Percentiles rank a stretch among this genome's conserved stretches.
Evolutionary conservation across 306 rosid species (phyloP).

Genomic region (Ormosia emarginata): DNA sequence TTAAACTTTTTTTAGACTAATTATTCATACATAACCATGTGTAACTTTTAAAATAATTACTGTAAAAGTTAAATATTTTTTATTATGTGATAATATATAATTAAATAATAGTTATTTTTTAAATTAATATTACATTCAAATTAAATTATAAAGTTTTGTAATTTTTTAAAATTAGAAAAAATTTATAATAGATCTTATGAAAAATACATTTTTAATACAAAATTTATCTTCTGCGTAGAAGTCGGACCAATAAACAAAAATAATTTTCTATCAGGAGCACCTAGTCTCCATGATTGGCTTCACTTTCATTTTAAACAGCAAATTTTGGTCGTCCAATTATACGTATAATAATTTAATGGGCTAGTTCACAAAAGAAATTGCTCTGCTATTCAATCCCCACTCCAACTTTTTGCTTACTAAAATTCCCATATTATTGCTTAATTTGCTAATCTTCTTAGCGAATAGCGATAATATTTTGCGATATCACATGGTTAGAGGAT

Average conservation of each 20-base stretch:
- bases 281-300: conserved; percentile 12
- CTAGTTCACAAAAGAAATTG: background rate
- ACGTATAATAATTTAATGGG: background rate
- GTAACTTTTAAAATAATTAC: too few relatives aligned
- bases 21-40: too few relatives aligned
- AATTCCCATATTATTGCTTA: background rate
- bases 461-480: background rate
- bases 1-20: too few relatives aligned
- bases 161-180: background rate
- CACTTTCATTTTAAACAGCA: background rate
- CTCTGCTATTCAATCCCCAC: background rate
- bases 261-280: conserved; percentile 18
- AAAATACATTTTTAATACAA: background rate
- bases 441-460: background rate
- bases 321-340: conserved; percentile 6
- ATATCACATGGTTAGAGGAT: background rate
- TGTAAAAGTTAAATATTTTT: too few relatives aligned
- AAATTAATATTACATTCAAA: too few relatives aligned
- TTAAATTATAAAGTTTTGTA: background rate
- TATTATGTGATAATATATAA: too few relatives aligned
- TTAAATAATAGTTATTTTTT: too few relatives aligned
- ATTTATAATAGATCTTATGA: background rate
- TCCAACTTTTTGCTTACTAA: background rate
- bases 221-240: background rate
- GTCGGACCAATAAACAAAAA: background rate